Evolutionary conservation across 495 filamentous ascomycete genomes (phyloP).

Genomic region (Penicillium verhagenii): DNA sequence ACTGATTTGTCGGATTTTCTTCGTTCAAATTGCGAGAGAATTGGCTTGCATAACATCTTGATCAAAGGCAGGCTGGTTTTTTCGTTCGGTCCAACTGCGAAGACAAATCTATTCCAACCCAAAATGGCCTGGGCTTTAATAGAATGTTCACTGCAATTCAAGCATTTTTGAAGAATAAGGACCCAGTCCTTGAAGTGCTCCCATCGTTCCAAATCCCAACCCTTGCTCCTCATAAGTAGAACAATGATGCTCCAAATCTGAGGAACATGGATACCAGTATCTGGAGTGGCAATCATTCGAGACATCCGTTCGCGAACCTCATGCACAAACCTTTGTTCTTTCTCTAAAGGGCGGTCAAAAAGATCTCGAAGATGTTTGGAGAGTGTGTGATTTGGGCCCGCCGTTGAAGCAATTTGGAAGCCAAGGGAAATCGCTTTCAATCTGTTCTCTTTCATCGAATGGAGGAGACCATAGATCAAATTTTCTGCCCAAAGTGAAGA

Average conservation of each 20-base stretch:
- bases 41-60: slow-evolving; percentile 65
- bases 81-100: slow-evolving; percentile 60
- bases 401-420: slow-evolving; percentile 58
- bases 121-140: slow-evolving; percentile 74
- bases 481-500: slow-evolving; percentile 68
- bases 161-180: slow-evolving; percentile 72
- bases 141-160: slow-evolving; percentile 72
- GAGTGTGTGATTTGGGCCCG: slow-evolving; percentile 64
- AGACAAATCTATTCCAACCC: slow-evolving; percentile 83
- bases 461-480: slow-evolving; percentile 77
- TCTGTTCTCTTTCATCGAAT: slow-evolving; percentile 72
- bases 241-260: slow-evolving; percentile 84
- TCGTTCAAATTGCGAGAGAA: slow-evolving; percentile 66
- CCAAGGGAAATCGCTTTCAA: slow-evolving; percentile 71
- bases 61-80: slow-evolving; percentile 58
- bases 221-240: slow-evolving; percentile 66
- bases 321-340: slow-evolving; percentile 59
- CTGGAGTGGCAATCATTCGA: slow-evolving; percentile 64
- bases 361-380: slow-evolving; percentile 63
- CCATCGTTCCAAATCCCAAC: slow-evolving; percentile 66
- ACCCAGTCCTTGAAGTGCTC: slow-evolving; percentile 70
- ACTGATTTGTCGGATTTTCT: slow-evolving; percentile 56
- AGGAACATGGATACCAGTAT: slow-evolving; percentile 68
- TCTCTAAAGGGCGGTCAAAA: slow-evolving; percentile 56
- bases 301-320: slow-evolving; percentile 65